Conservation (phyloP, 192 early-diverging fungal species). For the Jimgerdemannia flammicorona region DNA sequence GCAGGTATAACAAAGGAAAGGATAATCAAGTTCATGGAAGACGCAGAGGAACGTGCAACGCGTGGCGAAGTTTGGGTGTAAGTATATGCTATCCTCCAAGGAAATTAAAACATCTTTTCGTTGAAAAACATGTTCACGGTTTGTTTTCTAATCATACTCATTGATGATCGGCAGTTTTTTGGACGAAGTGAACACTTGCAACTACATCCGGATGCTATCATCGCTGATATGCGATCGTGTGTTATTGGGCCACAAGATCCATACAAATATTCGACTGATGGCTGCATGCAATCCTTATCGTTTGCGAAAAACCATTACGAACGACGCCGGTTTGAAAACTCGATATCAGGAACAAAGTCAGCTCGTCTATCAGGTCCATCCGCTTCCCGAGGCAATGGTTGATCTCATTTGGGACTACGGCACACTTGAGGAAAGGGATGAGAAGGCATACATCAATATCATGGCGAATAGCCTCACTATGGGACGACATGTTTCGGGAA, state of each 20-base stretch:
- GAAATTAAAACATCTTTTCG: too few species aligned
- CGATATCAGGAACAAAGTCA: conserved; percentile 9
- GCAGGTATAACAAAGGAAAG: conserved; percentile 7
- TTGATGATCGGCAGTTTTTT: conserved; percentile 8
- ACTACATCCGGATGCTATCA: conserved; percentile 8
- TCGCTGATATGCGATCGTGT: conserved; percentile 7
- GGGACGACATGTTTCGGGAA: too few species aligned
- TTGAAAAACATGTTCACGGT: too few species aligned
- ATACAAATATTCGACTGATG: conserved; percentile 13
- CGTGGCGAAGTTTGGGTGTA: conserved; percentile 10
- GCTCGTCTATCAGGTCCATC: conserved; percentile 17
- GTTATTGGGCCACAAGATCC: conserved; percentile 6
- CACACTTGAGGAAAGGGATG: not conserved
- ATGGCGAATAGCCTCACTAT: not conserved
- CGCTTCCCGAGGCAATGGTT: conserved; percentile 7
- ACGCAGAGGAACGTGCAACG: conserved; percentile 2
- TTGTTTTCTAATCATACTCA: too few species aligned
- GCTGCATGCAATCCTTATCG: conserved; percentile 21
- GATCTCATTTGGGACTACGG: conserved; percentile 20
- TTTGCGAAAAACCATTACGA: conserved; percentile 2
- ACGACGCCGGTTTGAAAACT: conserved; percentile 4
- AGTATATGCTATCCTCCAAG: too few species aligned
- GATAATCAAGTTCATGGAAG: conserved; percentile 4
- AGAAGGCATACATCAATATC: not conserved
- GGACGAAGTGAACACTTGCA: conserved; percentile 20